These are phyloP conservation scores for Obba rivulosa DNA, from an alignment of 768 basidiomycete genomes.

Conservation along the genomic window DNA sequence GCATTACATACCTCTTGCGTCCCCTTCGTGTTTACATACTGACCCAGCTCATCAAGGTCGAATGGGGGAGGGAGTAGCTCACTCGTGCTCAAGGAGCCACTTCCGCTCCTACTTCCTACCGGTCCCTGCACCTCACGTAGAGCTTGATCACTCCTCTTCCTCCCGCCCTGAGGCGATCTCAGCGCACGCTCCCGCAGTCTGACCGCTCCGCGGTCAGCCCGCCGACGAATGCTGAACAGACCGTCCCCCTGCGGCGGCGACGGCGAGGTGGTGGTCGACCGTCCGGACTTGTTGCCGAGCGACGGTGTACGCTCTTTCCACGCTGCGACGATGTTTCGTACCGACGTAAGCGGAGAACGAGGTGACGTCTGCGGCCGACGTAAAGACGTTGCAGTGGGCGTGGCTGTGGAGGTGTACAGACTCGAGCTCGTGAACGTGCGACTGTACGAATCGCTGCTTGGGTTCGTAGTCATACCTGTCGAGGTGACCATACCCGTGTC, in stretches of 20 bases:
- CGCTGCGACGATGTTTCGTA: conserved; percentile 71
- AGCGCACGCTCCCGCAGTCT: conserved; percentile 16
- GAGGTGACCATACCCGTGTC: no score
- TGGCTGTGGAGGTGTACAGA: conserved; percentile 27
- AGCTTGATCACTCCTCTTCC: conserved; percentile 1
- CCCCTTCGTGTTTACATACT: conserved; percentile 31
- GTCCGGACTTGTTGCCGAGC: conserved; percentile 22
- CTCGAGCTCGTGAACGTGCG: conserved; percentile 37
- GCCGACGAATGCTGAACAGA: conserved; percentile 47
- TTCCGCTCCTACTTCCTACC: conserved; percentile 23
- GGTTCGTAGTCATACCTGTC: conserved; percentile 23
- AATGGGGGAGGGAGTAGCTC: conserved; percentile 39
- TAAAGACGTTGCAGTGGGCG: conserved; percentile 47
- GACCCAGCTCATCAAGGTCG: conserved; percentile 42
- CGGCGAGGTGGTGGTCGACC: conserved; percentile 12
- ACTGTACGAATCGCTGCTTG: conserved; percentile 23
- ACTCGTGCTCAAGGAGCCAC: conserved; percentile 23
- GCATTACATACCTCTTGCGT: conserved; percentile 38
- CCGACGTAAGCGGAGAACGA: conserved; percentile 62
- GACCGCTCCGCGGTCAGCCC: conserved; percentile 30
- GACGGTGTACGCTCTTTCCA: conserved; percentile 76
- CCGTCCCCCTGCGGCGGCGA: conserved; percentile 32
- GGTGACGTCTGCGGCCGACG: conserved; percentile 61
- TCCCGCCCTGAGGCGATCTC: not conserved
- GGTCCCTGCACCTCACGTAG: conserved; percentile 7